Percentiles rank a stretch among this genome's conserved stretches.
These are phyloP conservation scores for Zea mays DNA, from an alignment of 176 grass and related monocot species.

Conservation along the genomic window Zm-B73-REFERENCE-NAM-5.0 NC_050097.1:237751501-237752000, in stretches of 20 bases:
- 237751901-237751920: no score
- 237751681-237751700: conserved; percentile 15
- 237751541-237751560: no score
- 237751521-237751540: no score
- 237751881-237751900: no score
- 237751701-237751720: conserved; percentile 47
- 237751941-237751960: no score
- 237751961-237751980: no score
- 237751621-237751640: conserved; percentile 66
- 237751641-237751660: conserved; percentile 54
- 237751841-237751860: conserved; percentile 63
- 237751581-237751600: conserved; percentile 93
- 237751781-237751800: conserved; percentile 62
- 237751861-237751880: conserved; percentile 56
- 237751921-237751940: no score
- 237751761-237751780: no score
- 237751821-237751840: conserved; percentile 81
- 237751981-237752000: no score
- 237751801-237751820: conserved; percentile 55
- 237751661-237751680: conserved; percentile 47
- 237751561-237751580: background rate
- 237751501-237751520: no score
- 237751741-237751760: conserved; percentile 72
- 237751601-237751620: conserved; percentile 80
- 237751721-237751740: conserved; percentile 88